phyloP scores from a whole-genome alignment of 441 rosid species.

The Raphanus hybrid region DNA sequence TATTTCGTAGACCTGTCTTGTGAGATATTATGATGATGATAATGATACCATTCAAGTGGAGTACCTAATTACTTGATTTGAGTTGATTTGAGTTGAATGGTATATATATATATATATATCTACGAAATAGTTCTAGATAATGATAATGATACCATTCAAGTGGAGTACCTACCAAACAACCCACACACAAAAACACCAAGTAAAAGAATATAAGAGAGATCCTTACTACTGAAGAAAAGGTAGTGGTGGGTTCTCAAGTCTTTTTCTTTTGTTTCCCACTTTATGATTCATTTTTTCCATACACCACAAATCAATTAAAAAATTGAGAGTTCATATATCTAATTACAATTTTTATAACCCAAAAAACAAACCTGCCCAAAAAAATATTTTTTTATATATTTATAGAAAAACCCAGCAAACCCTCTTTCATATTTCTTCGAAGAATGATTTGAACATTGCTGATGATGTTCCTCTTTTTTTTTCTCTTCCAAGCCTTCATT shows the following conservation, averaged over 20 bases:
- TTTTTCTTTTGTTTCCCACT: constrained; percentile 42
- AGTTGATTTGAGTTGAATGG: no score
- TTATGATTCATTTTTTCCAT: constrained; percentile 33
- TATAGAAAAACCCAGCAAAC: constrained; percentile 22
- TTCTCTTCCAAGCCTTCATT: constrained; percentile 19
- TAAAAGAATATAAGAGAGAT: constrained; percentile 1
- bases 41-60: no score
- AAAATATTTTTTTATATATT: not conserved
- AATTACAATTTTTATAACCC: constrained; percentile 44
- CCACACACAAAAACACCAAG: constrained; percentile 6
- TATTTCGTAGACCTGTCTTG: no score
- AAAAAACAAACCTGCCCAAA: constrained; percentile 23
- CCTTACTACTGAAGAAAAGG: constrained; percentile 25
- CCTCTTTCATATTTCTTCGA: constrained; percentile 21
- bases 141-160: constrained; percentile 7
- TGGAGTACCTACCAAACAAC: constrained; percentile 22
- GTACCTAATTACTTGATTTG: no score
- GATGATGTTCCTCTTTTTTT: constrained; percentile 23
- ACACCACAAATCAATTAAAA: constrained; percentile 39
- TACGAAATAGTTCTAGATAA: no score
- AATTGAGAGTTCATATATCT: constrained; percentile 38
- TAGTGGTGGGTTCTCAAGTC: constrained; percentile 36
- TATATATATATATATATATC: no score
- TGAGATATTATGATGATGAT: no score
- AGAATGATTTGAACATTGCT: constrained; percentile 23